Evolutionary conservation across 805 yeast species (phyloP), one percentile per base, ranked within the genome.

Genomic region (Starmerella sp.): DNA sequence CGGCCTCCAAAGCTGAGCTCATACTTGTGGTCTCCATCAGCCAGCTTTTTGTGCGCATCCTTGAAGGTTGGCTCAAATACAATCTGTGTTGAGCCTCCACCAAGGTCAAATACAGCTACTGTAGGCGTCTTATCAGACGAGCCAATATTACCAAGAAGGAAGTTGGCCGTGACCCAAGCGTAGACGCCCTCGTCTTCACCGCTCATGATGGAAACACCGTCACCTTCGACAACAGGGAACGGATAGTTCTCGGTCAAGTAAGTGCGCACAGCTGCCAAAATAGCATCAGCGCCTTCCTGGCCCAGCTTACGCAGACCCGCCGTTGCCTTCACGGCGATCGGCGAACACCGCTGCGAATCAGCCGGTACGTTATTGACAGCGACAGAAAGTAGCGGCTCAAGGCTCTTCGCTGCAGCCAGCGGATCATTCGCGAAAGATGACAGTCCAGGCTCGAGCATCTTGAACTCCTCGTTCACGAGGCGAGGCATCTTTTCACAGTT

Each of bases 11-110:
- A 93, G 28, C 76, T 69, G 62, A 89, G 76, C 59, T 79, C 78
- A 67, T 82, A 89, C 70, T 86, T 86, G 73, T 88, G 95, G 66
- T 90, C 97, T 56, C 97, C 95, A 11, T 83, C 89, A 48, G 77
- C 72, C 84, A 91, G 79, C 60, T 74, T 45, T 35, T 69, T 66
- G 35, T 58, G 61, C 11, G 66, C 60, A 34, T 62, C 63, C 32
- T 65, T 63, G 66, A 82, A 81, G n/a, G 77, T 77, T 28, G 99
- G 99, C 75, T 93, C 97, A 69, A 93, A 93, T 6, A 93, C 99
- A 72, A 93, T 89, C 73, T 95, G 98, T 13, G 99, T 93, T 6
- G 97, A 88, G 4, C 97, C 97, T 65, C 98, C 98, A 63, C 98
- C 99, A 57, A 93, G 78, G 70, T 93, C 99, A 66, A 93, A 93